These are phyloP conservation scores for Vanrija sp. DNA, from an alignment of 1,284 basidiomycete species.

Conservation along the genomic window DNA sequence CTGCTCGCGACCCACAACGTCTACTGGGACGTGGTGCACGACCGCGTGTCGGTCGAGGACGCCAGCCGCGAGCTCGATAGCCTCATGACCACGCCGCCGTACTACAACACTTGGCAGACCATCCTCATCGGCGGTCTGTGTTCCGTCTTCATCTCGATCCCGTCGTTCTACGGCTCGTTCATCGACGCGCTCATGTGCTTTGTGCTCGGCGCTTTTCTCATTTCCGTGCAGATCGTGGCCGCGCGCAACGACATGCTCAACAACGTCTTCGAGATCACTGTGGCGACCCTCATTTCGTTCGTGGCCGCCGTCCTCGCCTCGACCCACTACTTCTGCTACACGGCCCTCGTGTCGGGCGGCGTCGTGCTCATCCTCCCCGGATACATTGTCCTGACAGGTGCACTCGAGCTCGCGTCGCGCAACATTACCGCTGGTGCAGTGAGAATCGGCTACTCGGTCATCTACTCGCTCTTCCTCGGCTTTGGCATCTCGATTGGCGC, in stretches of 20 bases:
- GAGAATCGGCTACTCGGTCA: constrained; percentile 68
- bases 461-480: constrained; percentile 63
- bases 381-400: constrained; percentile 76
- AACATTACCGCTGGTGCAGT: constrained; percentile 82
- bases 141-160: constrained; percentile 67
- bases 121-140: constrained; percentile 76
- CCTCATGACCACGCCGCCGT: constrained; percentile 62
- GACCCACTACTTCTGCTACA: constrained; percentile 73
- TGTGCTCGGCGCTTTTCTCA: constrained; percentile 75
- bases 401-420: constrained; percentile 68
- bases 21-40: constrained; percentile 87
- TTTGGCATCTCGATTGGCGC: constrained; percentile 79
- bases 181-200: constrained; percentile 71
- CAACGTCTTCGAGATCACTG: constrained; percentile 60
- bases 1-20: constrained; percentile 69
- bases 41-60: constrained; percentile 74
- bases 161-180: constrained; percentile 53
- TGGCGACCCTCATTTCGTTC: constrained; percentile 62
- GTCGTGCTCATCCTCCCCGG: constrained; percentile 83
- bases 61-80: constrained; percentile 69
- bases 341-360: constrained; percentile 74
- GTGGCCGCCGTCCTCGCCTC: constrained; percentile 70
- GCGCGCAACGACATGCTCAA: constrained; percentile 76
- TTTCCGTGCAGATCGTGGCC: constrained; percentile 68
- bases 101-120: constrained; percentile 64